phyloP scores from a whole-genome alignment of 2,329 filamentous ascomycete genomes.

The Huntiella decipiens region DNA sequence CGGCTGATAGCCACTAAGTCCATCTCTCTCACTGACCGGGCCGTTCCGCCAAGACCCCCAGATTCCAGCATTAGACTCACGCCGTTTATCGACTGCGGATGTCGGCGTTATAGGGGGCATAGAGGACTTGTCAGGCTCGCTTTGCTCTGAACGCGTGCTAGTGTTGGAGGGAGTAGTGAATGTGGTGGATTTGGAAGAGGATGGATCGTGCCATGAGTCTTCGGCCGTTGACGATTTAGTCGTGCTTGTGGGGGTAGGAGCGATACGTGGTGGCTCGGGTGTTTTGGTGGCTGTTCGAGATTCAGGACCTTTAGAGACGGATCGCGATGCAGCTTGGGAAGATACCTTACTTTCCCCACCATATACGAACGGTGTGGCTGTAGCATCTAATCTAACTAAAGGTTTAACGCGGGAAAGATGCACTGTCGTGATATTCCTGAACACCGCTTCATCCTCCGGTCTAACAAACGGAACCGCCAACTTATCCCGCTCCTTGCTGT shows the following conservation, averaged over 20 bases:
- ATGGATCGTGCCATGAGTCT: slow-evolving; percentile 5
- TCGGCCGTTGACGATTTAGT: not conserved
- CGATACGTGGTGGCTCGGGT: slow-evolving; percentile 13
- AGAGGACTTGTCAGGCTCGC: slow-evolving; percentile 10
- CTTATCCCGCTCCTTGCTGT: slow-evolving; percentile 71
- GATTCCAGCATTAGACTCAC: slow-evolving; percentile 26
- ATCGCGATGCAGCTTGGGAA: not conserved
- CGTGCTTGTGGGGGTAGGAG: slow-evolving; percentile 10
- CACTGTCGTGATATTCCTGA: slow-evolving; percentile 55
- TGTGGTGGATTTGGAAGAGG: not conserved
- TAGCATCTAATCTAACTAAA: slow-evolving; percentile 36
- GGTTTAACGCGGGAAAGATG: slow-evolving; percentile 37
- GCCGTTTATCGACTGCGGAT: slow-evolving; percentile 3
- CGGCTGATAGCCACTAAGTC: slow-evolving; percentile 49
- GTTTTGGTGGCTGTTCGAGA: not conserved
- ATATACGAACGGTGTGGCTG: slow-evolving; percentile 23
- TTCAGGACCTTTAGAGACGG: slow-evolving; percentile 6
- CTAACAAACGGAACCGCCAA: slow-evolving; percentile 81
- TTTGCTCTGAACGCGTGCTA: slow-evolving; percentile 1
- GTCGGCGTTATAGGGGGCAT: slow-evolving; percentile 16
- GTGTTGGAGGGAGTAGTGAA: slow-evolving; percentile 8
- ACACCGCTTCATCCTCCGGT: slow-evolving; percentile 67
- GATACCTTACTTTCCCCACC: slow-evolving; percentile 17
- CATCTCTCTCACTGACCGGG: slow-evolving; percentile 25
- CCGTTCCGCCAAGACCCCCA: slow-evolving; percentile 55